Evolutionary conservation across 2,329 filamentous ascomycete species (phyloP).

Genomic region (Pseudogymnoascus sp.): DNA sequence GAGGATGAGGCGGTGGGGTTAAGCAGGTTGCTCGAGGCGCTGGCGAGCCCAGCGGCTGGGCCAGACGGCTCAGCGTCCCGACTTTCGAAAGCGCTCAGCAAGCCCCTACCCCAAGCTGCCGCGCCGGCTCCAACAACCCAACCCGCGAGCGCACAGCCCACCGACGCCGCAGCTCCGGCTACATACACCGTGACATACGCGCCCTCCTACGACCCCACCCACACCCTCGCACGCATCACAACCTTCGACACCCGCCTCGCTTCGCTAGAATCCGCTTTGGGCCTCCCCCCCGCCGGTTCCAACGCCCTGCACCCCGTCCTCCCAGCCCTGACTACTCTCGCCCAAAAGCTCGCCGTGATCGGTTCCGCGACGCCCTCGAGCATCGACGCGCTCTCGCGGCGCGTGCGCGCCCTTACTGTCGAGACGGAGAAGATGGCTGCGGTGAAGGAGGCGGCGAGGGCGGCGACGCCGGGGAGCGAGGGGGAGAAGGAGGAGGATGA

Average conservation of each 20-base stretch:
- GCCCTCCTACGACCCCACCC: constrained; percentile 57
- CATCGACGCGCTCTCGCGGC: constrained; percentile 63
- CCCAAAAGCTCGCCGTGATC: constrained; percentile 71
- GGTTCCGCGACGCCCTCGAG: constrained; percentile 64
- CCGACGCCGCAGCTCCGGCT: constrained; percentile 27
- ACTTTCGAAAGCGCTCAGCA: constrained; percentile 21
- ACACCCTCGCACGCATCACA: constrained; percentile 70
- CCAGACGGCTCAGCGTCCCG: constrained; percentile 18
- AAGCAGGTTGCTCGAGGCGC: constrained; percentile 63
- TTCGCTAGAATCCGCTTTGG: constrained; percentile 72
- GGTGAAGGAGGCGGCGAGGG: constrained; percentile 50
- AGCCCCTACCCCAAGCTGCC: constrained; percentile 15
- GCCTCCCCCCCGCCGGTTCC: constrained; percentile 46
- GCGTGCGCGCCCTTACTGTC: constrained; percentile 61
- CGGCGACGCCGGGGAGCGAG: constrained; percentile 27
- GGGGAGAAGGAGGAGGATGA: constrained; percentile 44
- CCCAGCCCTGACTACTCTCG: constrained; percentile 71
- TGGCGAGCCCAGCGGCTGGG: constrained; percentile 31
- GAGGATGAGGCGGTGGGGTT: constrained; percentile 59
- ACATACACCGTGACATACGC: constrained; percentile 61
- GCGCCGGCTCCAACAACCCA: constrained; percentile 20
- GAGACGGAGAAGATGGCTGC: constrained; percentile 65
- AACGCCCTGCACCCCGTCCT: constrained; percentile 63
- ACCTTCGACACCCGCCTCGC: constrained; percentile 80
- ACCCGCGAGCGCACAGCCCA: constrained; percentile 15